Base-by-base conservation (phyloP, 768 basidiomycete genomes). In the Royoungia palumana region DNA sequence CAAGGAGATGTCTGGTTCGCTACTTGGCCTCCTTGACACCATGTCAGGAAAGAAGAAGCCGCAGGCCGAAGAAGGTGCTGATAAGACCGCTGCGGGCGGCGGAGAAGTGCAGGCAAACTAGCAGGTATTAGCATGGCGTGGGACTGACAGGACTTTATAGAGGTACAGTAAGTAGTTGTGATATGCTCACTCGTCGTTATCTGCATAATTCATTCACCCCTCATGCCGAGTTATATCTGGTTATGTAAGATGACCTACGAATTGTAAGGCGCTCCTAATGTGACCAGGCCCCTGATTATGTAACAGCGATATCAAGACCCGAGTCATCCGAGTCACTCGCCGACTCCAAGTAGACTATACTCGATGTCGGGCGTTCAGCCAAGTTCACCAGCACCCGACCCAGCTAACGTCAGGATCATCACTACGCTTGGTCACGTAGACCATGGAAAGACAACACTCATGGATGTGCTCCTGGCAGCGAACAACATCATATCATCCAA, bases 401-500 rank as follows among this genome's bases (percentile, higher is more conserved):
- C 76, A 12, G 54, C 63, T 19, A 78, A 85, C 42, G 73, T 89
- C 24, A 82, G 88, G 50, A 88, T 87, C 51, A 82, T 93, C 54
- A 93, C 90, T 6, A 89, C 89, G 3, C 81, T 92, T 7, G 89
- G 90, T 12, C 89, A 93, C 68, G 90, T 93, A 47, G 93, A 97
- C 66, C 94, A 97, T 73, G 94, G 94, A 60, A 96, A 99, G 70
- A 93, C 93, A 3, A 94, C 93, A 0, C 80, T 92, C 50, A 94
- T 96, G 82, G 96, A 99, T 61, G 82, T 88, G 14, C 79, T 99
- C 8, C 82, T 99, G 30, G 94, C 95, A 2, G 93, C 95, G 19
- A 98, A 98, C 72, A 95, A 92, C 62, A 98, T 99, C 64, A 97
- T 99, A 60, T 97, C 95, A 0, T 70, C 85, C 10, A 74, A 89